Evolutionary conservation across 306 rosid species (phyloP), one percentile per base, ranked within the genome.

Genomic region (Pterocarpus macrocarpus): DNA sequence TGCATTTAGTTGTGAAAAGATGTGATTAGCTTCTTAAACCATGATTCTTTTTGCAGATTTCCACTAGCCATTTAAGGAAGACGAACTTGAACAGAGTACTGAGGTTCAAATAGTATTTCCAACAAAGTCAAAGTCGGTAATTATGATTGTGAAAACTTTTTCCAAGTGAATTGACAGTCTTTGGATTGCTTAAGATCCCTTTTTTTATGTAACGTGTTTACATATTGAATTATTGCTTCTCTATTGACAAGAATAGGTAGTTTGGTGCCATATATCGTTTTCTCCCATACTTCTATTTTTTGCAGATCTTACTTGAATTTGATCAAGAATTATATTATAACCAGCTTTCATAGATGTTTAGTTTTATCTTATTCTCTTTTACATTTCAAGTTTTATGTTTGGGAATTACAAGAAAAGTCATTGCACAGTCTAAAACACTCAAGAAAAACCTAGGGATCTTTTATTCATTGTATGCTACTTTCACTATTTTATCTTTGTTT

Each of bases 251-350:
- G 59, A 75, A 7, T 69, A 5, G 32, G 7, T 3, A 15, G 39
- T 12, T 80, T 67, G 13, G 49, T 59, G 22, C 64, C 14, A 52
- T 50, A 53, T 63, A 43, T 13, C 41, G 44, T 55, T 65, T 69
- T 55, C 50, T 74, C 67, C 12, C 52, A 30, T 63, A 12, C 43
- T 36, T 72, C 59, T 34, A 33, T 7, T 81, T 50, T 5, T 5
- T 79, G 89, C 86, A 90, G 95, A 64, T 92, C 47, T 87, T 86
- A 83, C 87, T 91, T 78, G 92, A 89, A 71, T 92, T 92, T 87
- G 95, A 92, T 80, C 90, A 93, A 95, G 93, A 90, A 64, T 82
- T 92, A 34, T n/a, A n/a, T n/a, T n/a, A n/a, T n/a, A n/a, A n/a
- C n/a, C n/a, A n/a, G n/a, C n/a, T n/a, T n/a, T n/a, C n/a, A n/a